Base-by-base conservation (phyloP, 2,329 filamentous ascomycete genomes). In the Cladophialophora exuberans region DNA sequence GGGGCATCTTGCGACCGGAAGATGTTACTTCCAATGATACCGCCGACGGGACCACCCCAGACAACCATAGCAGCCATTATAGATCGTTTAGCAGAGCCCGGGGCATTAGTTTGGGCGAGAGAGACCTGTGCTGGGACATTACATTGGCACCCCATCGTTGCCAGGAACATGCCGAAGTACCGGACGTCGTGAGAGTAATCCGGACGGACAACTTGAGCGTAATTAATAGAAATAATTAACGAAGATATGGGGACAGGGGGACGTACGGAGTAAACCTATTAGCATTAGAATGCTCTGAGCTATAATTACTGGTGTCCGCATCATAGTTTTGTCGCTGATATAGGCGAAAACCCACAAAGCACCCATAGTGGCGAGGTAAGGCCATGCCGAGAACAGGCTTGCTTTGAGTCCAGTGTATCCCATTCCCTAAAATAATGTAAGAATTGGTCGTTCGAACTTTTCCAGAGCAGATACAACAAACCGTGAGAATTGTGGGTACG, bases 21-120 rank as follows among this genome's bases (percentile, higher is more conserved):
- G 1, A 61, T 59, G 6, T 60, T 59, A 7, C 57, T 61, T 3
- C 57, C 65, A 11, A 59, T 48, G n/a, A 66, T 61, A 23, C 65
- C 65, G 39, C 62, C 52, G 46, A 64, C 48, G 22, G 60, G 55
- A 43, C 70, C 70, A 23, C 71, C 61, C 4, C 69, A 68, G 20
- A 80, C 73, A 71, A 77, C 76, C 56, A 83, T 72, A 36, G 46
- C 54, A 54, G 53, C 42, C 43, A 59, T 28, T 38, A 64, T 41
- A 35, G 57, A 36, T 43, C 67, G 57, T 43, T 66, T 68, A 54
- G 62, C 66, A 46, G 68, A 64, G 5, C 61, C 56, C 9, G 64
- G 62, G 43, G 69, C 66, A 41, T 71, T 69, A 55, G 68, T 70
- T 9, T 65, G 61, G 56, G 67, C 39, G 38, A 69, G 69, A 6